Evolutionary conservation across 139 green algal species (phyloP).

Genomic region (Deuterostichococcus epilithicus): DNA sequence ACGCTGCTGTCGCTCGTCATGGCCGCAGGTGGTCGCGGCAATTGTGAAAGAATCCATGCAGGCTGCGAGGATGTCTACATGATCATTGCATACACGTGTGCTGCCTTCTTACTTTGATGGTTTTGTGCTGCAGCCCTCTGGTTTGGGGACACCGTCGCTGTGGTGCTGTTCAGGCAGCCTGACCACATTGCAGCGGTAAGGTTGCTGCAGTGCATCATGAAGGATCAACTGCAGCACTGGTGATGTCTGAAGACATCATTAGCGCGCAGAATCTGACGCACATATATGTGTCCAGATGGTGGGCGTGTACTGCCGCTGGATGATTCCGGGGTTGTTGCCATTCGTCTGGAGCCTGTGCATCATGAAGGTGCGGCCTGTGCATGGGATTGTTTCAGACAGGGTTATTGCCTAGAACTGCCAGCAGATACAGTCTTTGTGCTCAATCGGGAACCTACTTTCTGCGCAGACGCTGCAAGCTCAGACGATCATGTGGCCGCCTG

Average conservation of each 20-base stretch:
- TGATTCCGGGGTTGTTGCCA: constrained; percentile 21
- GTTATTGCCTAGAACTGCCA: too few relatives aligned
- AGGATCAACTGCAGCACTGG: background rate
- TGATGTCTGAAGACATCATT: background rate
- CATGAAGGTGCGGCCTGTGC: constrained; percentile 13
- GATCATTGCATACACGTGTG: too few relatives aligned
- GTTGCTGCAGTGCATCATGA: background rate
- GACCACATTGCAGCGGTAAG: background rate
- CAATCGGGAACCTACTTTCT: too few relatives aligned
- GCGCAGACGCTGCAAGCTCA: constrained; percentile 25
- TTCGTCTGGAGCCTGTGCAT: constrained; percentile 19
- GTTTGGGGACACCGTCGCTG: background rate
- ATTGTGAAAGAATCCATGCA: too few relatives aligned
- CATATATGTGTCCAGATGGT: background rate
- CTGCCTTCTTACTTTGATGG: too few relatives aligned
- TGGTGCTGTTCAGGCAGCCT: constrained; percentile 4
- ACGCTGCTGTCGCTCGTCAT: constrained; percentile 8
- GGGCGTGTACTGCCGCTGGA: constrained; percentile 6
- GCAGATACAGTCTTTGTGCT: too few relatives aligned
- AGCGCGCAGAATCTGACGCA: background rate
- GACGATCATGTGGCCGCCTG: constrained; percentile 28
- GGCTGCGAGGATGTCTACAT: too few relatives aligned
- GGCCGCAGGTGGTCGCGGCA: too few relatives aligned
- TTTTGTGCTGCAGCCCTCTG: too few relatives aligned
- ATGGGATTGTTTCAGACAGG: background rate